These are phyloP conservation scores for Peronospora belbahrii DNA, from an alignment of 352 stramenopile species.

Conservation along the genomic window DNA sequence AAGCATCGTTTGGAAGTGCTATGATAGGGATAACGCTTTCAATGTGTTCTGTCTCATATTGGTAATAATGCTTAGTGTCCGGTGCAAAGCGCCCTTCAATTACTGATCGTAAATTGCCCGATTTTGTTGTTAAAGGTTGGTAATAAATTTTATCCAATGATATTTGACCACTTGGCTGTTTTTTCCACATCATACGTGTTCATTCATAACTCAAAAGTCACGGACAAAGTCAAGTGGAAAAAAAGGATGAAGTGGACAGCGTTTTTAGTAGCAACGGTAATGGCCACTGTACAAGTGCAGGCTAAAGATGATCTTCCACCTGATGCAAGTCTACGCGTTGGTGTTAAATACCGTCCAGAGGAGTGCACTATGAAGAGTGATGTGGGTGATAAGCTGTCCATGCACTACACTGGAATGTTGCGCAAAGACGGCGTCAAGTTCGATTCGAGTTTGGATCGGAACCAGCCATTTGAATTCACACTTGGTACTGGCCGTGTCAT, in stretches of 20 bases:
- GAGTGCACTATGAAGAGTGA: constrained; percentile 64
- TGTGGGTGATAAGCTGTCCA: constrained; percentile 86
- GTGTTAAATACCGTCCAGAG: constrained; percentile 72
- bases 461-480: constrained; percentile 91
- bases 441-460: constrained; percentile 93
- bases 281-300: constrained; percentile 35
- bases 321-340: constrained; percentile 62
- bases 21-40: constrained; percentile 65
- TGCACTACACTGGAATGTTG: constrained; percentile 94
- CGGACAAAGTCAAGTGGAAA: constrained; percentile 1
- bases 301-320: constrained; percentile 66
- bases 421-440: constrained; percentile 95
- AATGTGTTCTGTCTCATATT: constrained; percentile 5
- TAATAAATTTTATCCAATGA: constrained; percentile 36
- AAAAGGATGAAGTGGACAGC: constrained; percentile 58
- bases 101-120: no score
- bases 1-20: no score
- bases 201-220: constrained; percentile 14
- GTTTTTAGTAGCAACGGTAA: constrained; percentile 31
- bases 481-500: constrained; percentile 92
- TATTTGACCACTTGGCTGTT: constrained; percentile 26
- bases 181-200: background rate
- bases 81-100: no score
- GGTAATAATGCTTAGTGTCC: no score
- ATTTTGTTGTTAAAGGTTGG: constrained; percentile 9